phyloP scores from a whole-genome alignment of 805 yeast species.

The Candida andamanensis region DNA sequence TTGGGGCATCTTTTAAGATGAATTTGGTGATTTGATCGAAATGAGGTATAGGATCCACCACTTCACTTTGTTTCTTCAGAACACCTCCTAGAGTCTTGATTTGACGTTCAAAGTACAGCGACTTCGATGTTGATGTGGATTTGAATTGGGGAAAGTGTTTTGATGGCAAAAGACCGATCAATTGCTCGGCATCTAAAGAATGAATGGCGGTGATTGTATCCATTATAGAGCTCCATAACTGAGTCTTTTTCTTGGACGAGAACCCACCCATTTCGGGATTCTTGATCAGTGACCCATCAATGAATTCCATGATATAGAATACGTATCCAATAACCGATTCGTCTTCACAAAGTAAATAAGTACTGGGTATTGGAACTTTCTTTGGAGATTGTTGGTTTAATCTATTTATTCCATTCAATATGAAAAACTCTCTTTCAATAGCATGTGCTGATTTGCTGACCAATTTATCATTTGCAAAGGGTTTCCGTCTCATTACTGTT shows the following conservation, averaged over 20 bases:
- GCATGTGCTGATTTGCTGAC: constrained; percentile 57
- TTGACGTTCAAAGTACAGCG: constrained; percentile 51
- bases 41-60: constrained; percentile 45
- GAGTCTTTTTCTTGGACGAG: constrained; percentile 16
- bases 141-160: constrained; percentile 41
- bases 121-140: constrained; percentile 4
- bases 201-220: constrained; percentile 47
- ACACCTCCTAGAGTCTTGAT: constrained; percentile 42
- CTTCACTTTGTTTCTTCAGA: constrained; percentile 29
- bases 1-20: constrained; percentile 41
- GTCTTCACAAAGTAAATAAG: constrained; percentile 51
- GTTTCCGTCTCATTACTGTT: constrained; percentile 54
- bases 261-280: constrained; percentile 44
- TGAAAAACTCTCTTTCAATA: constrained; percentile 54
- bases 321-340: constrained; percentile 49
- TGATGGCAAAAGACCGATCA: constrained; percentile 41
- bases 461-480: constrained; percentile 44
- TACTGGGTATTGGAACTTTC: constrained; percentile 51
- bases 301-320: constrained; percentile 57
- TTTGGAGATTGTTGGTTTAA: constrained; percentile 18
- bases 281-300: constrained; percentile 53
- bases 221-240: constrained; percentile 46
- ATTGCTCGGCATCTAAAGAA: constrained; percentile 38
- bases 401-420: constrained; percentile 36
- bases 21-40: constrained; percentile 39